Base-by-base conservation (phyloP, 805 yeast species). In the Candida suzukii region DNA sequence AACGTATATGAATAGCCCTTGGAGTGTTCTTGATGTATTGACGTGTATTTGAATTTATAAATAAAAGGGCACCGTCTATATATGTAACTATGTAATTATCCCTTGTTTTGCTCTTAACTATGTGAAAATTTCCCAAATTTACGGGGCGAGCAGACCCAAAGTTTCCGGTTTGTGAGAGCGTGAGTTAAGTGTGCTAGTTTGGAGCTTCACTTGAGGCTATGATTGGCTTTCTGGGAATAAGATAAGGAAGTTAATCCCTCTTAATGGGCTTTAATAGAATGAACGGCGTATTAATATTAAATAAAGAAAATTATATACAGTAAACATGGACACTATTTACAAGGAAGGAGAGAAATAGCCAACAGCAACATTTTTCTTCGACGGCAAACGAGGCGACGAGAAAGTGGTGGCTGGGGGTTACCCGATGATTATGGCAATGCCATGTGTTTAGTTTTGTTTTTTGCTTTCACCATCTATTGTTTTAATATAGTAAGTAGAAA, bases 401-500 rank as follows among this genome's bases (percentile, higher is more conserved):
- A 14, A n/a, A n/a, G n/a, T n/a, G n/a, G n/a, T n/a, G n/a, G n/a
- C n/a, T n/a, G n/a, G n/a, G n/a, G n/a, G n/a, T n/a, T n/a, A n/a
- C n/a, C n/a, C n/a, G n/a, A n/a, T n/a, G n/a, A n/a, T n/a, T n/a
- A n/a, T n/a, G n/a, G n/a, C n/a, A n/a, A n/a, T n/a, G n/a, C n/a
- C n/a, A n/a, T n/a, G n/a, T n/a, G n/a, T n/a, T n/a, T n/a, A n/a
- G n/a, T n/a, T 26, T 26, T 8, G 5, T 4, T 47, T 35, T 51
- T 26, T 26, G 10, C 26, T 24, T 11, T 24, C 26, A 8, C 11
- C 26, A 7, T 24, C 26, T 24, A 24, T 24, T 11, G 29, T 7
- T 13, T 16, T 48, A 12, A 83, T 58, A 44, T 73, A 69, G 55
- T 90, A 90, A 13, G 72, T 68, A 8, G 60, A 60, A 41, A 91